Evolutionary conservation across 129 eudicot species (phyloP).

Genomic region (Arctium lappa): DNA sequence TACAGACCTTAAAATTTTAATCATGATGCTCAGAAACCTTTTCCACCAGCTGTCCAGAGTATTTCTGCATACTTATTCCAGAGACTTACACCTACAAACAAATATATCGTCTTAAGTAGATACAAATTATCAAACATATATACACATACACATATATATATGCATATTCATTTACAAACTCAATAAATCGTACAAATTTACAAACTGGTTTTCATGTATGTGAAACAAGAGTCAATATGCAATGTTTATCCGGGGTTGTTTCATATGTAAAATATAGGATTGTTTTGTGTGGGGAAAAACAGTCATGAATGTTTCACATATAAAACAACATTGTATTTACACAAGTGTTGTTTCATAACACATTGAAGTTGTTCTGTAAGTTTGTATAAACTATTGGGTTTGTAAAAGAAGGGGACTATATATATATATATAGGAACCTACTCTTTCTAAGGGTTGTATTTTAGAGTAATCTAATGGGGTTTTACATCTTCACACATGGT

Average conservation of each 20-base stretch:
- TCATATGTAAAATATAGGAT: not conserved
- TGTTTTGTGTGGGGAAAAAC: not conserved
- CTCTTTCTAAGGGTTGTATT: not conserved
- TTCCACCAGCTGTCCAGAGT: slow-evolving; percentile 1
- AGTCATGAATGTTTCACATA: not conserved
- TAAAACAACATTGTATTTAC: not conserved
- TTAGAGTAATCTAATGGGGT: too few species aligned
- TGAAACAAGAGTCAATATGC: not conserved
- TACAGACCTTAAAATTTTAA: slow-evolving; percentile 18
- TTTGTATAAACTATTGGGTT: not conserved
- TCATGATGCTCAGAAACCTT: not conserved
- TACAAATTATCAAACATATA: not conserved
- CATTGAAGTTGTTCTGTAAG: too few species aligned
- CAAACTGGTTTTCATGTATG: not conserved
- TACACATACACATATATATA: not conserved
- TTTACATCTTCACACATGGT: too few species aligned
- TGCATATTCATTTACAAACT: not conserved
- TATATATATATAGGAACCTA: not conserved
- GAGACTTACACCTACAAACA: slow-evolving; percentile 21
- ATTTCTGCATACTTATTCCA: slow-evolving; percentile 24
- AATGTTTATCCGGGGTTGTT: not conserved
- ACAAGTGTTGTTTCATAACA: not conserved
- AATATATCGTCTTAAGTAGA: not conserved
- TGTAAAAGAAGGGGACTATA: not conserved
- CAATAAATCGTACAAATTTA: not conserved